Conservation (phyloP, 1,284 basidiomycete genomes). For the Ustilago loliicola region DNA sequence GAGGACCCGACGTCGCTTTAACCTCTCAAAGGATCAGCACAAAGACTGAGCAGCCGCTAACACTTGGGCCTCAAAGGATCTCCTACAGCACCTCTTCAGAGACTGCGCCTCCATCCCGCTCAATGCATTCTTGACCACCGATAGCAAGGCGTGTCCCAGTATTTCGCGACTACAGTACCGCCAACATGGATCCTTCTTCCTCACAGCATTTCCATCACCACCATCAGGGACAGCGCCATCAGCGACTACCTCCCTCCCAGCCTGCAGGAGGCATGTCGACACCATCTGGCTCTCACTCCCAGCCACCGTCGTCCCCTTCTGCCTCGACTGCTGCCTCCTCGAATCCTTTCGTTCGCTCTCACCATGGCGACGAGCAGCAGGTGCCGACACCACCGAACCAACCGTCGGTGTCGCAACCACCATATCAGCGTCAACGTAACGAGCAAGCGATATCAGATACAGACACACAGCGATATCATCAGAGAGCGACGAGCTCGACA, state of each 20-base stretch:
- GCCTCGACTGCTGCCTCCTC: conserved; percentile 35
- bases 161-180: neutral
- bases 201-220: conserved; percentile 25
- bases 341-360: conserved; percentile 30
- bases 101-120: neutral
- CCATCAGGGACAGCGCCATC: conserved; percentile 23
- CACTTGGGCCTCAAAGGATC: neutral
- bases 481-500: conserved; percentile 3
- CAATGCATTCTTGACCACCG: neutral
- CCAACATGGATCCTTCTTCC: conserved; percentile 28
- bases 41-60: neutral
- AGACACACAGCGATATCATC: neutral
- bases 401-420: neutral
- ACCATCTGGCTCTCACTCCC: conserved; percentile 25
- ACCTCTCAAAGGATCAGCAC: neutral
- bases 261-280: conserved; percentile 23
- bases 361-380: conserved; percentile 21
- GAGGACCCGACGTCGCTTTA: neutral
- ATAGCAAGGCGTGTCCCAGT: neutral
- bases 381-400: conserved; percentile 2
- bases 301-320: conserved; percentile 28
- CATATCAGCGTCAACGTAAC: conserved; percentile 1
- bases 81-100: neutral
- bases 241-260: conserved; percentile 14
- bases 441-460: neutral